Percentiles rank a stretch among this genome's conserved stretches.
These are phyloP conservation scores for Beauveria caledonica DNA, from an alignment of 2,329 filamentous ascomycete species.

Conservation along the genomic window DNA sequence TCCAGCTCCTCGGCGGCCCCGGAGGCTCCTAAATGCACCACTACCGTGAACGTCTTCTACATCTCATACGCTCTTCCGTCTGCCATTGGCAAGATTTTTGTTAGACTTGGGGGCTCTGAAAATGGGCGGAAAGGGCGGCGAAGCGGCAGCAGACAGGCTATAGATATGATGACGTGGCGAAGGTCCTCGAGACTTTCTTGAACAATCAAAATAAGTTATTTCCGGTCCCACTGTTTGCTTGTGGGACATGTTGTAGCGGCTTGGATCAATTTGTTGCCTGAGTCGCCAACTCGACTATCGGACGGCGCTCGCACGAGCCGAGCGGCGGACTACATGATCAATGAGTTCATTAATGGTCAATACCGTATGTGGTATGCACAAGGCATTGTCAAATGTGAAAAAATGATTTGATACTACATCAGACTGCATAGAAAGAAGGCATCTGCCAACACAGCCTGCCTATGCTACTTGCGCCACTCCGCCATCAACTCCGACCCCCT, in stretches of 20 bases:
- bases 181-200: background rate
- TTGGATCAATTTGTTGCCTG: background rate
- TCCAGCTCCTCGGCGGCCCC: slow-evolving; percentile 86
- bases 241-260: background rate
- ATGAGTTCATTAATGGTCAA: too few species aligned
- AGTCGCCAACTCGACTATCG: too few species aligned
- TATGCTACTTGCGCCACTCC: background rate
- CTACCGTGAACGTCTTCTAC: background rate
- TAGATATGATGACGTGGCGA: background rate
- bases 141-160: background rate
- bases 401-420: background rate
- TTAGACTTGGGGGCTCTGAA: background rate
- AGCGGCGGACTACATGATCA: background rate
- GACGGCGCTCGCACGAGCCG: background rate
- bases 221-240: background rate
- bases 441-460: background rate
- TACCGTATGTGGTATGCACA: background rate
- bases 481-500: background rate
- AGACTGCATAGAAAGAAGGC: background rate
- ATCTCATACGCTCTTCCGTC: background rate
- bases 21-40: slow-evolving; percentile 55
- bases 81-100: background rate
- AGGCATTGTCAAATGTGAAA: background rate
- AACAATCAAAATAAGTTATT: background rate
- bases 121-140: background rate